phyloP scores from a whole-genome alignment of 495 filamentous ascomycete genomes.

The Hypoxylon lienhwacheense region DNA sequence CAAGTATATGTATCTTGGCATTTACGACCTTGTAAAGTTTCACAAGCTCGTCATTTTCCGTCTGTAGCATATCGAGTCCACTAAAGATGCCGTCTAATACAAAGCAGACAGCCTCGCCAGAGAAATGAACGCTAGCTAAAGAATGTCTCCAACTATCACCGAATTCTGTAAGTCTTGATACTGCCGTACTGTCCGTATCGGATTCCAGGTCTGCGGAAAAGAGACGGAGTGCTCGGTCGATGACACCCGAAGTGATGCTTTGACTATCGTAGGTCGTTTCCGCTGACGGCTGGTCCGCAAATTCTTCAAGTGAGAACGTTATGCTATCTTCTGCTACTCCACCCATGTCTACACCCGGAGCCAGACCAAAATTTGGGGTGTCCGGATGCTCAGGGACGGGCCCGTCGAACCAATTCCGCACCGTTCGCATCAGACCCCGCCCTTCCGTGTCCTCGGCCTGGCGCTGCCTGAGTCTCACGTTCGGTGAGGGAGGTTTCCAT shows the following conservation, averaged over 20 bases:
- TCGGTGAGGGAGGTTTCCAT: slow-evolving; percentile 50
- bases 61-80: slow-evolving; percentile 2
- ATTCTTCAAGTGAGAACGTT: no score
- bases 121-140: slow-evolving; percentile 11
- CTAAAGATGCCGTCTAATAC: slow-evolving; percentile 27
- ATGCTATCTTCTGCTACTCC: not conserved
- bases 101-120: slow-evolving; percentile 12
- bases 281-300: slow-evolving; percentile 3
- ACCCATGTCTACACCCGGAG: not conserved
- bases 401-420: slow-evolving; percentile 2
- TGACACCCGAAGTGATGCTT: slow-evolving; percentile 12
- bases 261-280: slow-evolving; percentile 9
- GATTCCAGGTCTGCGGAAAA: slow-evolving; percentile 17
- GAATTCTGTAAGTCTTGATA: slow-evolving; percentile 22
- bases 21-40: not conserved
- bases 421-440: not conserved
- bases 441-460: not conserved
- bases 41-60: not conserved
- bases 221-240: slow-evolving; percentile 14
- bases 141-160: slow-evolving; percentile 26
- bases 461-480: not conserved
- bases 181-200: not conserved
- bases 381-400: not conserved
- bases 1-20: slow-evolving; percentile 23
- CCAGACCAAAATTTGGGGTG: not conserved